Evolutionary conservation across 2,329 filamentous ascomycete species (phyloP).

Genomic region (Pseudohalonectria lignicola): DNA sequence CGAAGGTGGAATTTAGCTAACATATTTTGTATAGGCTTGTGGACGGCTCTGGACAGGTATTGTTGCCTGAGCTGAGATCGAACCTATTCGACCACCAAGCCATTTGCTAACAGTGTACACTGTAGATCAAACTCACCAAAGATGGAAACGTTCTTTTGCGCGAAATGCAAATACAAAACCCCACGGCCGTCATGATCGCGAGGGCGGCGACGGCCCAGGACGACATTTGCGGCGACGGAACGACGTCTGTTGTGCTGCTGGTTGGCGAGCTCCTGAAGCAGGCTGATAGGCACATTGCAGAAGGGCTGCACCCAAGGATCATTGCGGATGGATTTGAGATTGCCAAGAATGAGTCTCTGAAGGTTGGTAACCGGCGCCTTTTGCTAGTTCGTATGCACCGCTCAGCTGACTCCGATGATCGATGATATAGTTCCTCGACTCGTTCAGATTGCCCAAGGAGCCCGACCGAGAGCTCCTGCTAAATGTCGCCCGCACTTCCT

Average conservation of each 20-base stretch:
- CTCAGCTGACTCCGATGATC: no score
- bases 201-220: constrained; percentile 91
- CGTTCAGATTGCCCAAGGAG: constrained; percentile 80
- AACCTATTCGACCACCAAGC: constrained; percentile 4
- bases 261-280: constrained; percentile 97
- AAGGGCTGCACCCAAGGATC: constrained; percentile 92
- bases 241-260: constrained; percentile 88
- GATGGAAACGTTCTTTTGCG: constrained; percentile 81
- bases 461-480: constrained; percentile 91
- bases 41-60: constrained; percentile 58
- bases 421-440: constrained; percentile 73
- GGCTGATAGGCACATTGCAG: constrained; percentile 88
- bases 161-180: constrained; percentile 94
- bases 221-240: constrained; percentile 96
- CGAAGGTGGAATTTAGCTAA: no score
- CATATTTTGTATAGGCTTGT: constrained; percentile 57
- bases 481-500: constrained; percentile 84
- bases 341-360: constrained; percentile 84
- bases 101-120: constrained; percentile 12
- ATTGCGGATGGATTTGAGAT: constrained; percentile 98
- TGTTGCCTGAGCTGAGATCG: constrained; percentile 13
- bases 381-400: no score
- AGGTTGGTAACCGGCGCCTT: constrained; percentile 39
- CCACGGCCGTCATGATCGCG: constrained; percentile 79
- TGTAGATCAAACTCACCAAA: constrained; percentile 94